Base-by-base conservation (phyloP, 1,284 basidiomycete species). In the Malassezia slooffiae region DNA sequence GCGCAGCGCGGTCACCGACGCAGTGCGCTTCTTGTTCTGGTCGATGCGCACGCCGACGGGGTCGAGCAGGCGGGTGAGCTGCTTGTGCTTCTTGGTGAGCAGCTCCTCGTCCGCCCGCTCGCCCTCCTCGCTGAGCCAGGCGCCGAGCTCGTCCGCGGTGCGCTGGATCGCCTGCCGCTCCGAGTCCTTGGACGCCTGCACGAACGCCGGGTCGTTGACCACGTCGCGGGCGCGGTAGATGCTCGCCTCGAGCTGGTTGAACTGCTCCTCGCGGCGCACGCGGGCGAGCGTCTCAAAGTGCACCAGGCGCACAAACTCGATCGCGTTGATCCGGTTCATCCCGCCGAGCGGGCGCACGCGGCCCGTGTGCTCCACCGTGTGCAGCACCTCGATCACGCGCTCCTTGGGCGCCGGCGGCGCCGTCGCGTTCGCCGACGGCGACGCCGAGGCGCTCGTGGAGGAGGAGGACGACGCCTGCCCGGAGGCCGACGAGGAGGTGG, bases 241-340 rank as follows among this genome's bases (percentile, higher is more conserved):
- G 70, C 90, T 91, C 20, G 82, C 79, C 71, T 99, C 93, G 43
- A 99, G 79, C 21, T 78, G 76, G 72, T 99, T 99, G 43, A 82
- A 78, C 1, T 87, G 85, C 70, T 96, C 91, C 64, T 91, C 91
- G 38, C 80, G 80, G 40, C 80, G 78, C 21, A 75, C 76, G 66
- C 87, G 88, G 15, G 80, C 77, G 1, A 75, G 73, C 70, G 95
- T 89, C 41, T 83, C 81, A 9, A 74, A 71, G 50, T 90, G 82
- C 51, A 95, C 53, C 23, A 49, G 35, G 50, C 66, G 65, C 31
- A 69, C 57, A 27, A 54, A 55, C 47, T 67, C 64, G 38, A 60
- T 55, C 35, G 58, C 52, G 22, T 31, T 36, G 32, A 57, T 58
- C 41, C 57, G 55, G 38, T 67, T 58, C 5, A 48, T 47, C 31